Evolutionary conservation across 805 yeast genomes (phyloP).

Genomic region (Tetrapisispora pingtungensis): DNA sequence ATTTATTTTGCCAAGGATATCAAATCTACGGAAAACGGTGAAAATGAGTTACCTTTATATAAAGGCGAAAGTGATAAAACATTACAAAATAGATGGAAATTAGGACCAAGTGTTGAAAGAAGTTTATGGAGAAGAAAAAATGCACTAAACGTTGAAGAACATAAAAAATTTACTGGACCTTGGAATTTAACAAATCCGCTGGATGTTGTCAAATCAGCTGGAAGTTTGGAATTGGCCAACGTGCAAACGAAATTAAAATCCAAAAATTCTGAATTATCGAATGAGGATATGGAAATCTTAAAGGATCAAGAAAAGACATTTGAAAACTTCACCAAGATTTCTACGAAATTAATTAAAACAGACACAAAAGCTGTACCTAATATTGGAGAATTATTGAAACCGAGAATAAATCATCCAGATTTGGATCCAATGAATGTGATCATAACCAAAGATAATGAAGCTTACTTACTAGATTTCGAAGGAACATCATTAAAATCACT

Average conservation of each 20-base stretch:
- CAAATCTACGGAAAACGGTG: background rate
- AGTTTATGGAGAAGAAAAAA: constrained; percentile 62
- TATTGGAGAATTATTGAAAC: constrained; percentile 50
- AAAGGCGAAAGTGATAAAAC: constrained; percentile 47
- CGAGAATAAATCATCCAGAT: constrained; percentile 73
- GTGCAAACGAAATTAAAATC: constrained; percentile 37
- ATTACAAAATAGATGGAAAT: constrained; percentile 64
- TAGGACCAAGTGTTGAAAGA: constrained; percentile 84
- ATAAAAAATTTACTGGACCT: constrained; percentile 59
- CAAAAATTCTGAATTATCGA: constrained; percentile 27
- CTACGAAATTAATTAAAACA: constrained; percentile 45
- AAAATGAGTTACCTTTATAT: constrained; percentile 27
- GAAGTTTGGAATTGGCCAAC: constrained; percentile 55
- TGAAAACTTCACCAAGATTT: constrained; percentile 45
- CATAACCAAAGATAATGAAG: constrained; percentile 32
- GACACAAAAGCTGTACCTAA: constrained; percentile 51
- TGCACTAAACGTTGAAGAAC: constrained; percentile 39
- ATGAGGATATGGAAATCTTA: constrained; percentile 40
- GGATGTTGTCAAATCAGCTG: constrained; percentile 55
- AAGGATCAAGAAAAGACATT: constrained; percentile 49
- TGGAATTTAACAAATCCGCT: constrained; percentile 51
- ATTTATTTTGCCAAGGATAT: constrained; percentile 45
- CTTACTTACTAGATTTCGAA: constrained; percentile 73
- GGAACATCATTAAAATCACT: constrained; percentile 73
- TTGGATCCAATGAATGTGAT: constrained; percentile 85